Evolutionary conservation across 805 yeast species (phyloP).

Genomic region (Kodamaea hsintzibuensis): DNA sequence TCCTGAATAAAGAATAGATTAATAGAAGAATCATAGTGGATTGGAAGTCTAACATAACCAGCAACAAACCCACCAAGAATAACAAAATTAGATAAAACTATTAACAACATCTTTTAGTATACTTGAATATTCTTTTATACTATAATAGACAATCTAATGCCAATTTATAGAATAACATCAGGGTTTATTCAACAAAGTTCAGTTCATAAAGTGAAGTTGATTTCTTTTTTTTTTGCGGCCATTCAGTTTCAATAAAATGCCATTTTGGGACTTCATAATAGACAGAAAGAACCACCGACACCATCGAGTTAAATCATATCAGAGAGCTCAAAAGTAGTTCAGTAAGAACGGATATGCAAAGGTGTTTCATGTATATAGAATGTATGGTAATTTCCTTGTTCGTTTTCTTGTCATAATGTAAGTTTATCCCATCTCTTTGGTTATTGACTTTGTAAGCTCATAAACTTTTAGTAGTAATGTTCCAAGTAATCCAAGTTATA

Average conservation of each 20-base stretch:
- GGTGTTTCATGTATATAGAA: neutral
- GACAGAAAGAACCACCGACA: neutral
- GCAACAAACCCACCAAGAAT: neutral
- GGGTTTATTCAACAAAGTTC: no score
- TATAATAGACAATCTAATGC: neutral
- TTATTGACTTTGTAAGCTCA: no score
- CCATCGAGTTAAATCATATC: neutral
- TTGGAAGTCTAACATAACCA: neutral
- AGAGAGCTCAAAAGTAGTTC: neutral
- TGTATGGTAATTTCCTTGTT: no score
- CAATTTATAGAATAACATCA: neutral
- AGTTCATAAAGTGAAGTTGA: neutral
- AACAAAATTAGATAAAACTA: neutral
- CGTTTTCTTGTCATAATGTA: no score
- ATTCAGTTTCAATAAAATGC: constrained; percentile 2
- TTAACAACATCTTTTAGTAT: neutral
- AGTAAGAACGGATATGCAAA: neutral
- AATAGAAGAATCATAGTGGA: neutral
- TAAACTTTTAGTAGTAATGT: no score
- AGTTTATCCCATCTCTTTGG: no score
- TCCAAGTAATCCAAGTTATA: no score
- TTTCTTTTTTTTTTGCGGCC: constrained; percentile 6
- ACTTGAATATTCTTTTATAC: neutral
- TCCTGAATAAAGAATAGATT: constrained; percentile 13
- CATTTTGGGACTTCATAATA: neutral